Evolutionary conservation across 2,329 filamentous ascomycete genomes (phyloP), one percentile per base, ranked within the genome.

Genomic region (Apiospora saccharicola): DNA sequence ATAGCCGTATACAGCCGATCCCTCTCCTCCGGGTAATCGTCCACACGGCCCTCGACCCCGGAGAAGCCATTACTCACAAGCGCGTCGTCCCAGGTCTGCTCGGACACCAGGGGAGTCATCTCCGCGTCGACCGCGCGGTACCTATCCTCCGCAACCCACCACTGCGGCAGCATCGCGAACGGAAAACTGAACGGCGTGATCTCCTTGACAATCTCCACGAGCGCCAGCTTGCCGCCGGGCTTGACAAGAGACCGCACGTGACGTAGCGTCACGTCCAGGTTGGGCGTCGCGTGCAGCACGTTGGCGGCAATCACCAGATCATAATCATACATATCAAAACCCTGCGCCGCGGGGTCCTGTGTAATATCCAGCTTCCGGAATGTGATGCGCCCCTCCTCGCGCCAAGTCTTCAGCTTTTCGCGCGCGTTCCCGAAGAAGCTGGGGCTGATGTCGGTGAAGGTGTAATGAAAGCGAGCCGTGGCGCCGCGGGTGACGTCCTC

Each of bases 361-460:
- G 76, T 75, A n/a, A 82, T 78, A 51, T 82, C 79, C 2, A 82
- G 75, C 1, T 77, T 75, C 67, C 75, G 75, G 70, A 76, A 82
- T 46, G 75, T 73, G 73, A 82, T 78, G 53, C 44, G 64, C 14
- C 76, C 74, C 0, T 71, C 22, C 1, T 41, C 37, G 7, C 37
- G 37, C 71, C 71, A 75, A 16, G 22, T 44, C 24, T 71, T 51
- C 19, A 78, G 68, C 34, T 74, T 74, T 16, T 70, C 69, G 57
- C 73, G 69, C 24, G 77, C 74, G 37, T 71, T 72, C 49, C 73
- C 72, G 61, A 80, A 78, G 69, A 77, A 76, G n/a, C 74, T 73
- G 10, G 72, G 10, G 6, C 74, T 75, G 13, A 77, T 74, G 69
- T 79, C 76, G 3, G 78, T 79, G 53, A 77, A 79, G 5, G 72